phyloP scores from a whole-genome alignment of 2,329 filamentous ascomycete genomes.

The Phoma herbarum region DNA sequence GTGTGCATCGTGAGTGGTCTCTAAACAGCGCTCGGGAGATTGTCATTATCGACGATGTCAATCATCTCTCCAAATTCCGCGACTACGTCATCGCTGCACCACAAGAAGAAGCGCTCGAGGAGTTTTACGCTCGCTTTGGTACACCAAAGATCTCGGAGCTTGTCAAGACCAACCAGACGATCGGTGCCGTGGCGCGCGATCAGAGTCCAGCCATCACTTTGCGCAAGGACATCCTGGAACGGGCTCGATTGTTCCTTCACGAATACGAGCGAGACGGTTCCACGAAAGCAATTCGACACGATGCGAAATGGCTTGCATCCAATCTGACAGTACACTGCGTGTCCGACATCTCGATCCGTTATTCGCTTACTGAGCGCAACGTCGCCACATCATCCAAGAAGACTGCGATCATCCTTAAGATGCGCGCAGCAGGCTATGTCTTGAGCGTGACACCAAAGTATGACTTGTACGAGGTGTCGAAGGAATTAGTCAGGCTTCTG shows the following conservation, averaged over 20 bases:
- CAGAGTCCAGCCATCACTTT: conserved; percentile 74
- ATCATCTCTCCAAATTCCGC: conserved; percentile 83
- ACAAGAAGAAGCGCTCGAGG: conserved; percentile 85
- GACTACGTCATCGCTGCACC: conserved; percentile 84
- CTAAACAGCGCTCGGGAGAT: conserved; percentile 81
- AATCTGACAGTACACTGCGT: conserved; percentile 82
- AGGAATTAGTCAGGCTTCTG: conserved; percentile 82
- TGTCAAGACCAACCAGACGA: conserved; percentile 78
- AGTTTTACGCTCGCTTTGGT: conserved; percentile 84
- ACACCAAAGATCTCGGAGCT: conserved; percentile 77
- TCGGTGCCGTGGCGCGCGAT: conserved; percentile 72
- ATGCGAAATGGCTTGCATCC: conserved; percentile 89
- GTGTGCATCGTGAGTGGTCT: conserved; percentile 74
- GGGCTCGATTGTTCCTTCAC: conserved; percentile 88
- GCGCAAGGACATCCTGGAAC: conserved; percentile 83
- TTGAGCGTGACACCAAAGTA: conserved; percentile 80
- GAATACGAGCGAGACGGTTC: conserved; percentile 74
- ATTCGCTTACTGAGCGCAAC: conserved; percentile 75
- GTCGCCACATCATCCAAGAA: conserved; percentile 57
- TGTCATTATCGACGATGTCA: conserved; percentile 63
- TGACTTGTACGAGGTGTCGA: conserved; percentile 92
- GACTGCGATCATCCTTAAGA: conserved; percentile 76
- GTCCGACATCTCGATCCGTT: conserved; percentile 77
- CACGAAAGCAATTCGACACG: conserved; percentile 74
- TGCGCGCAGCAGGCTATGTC: conserved; percentile 71